These are phyloP conservation scores for Citrus medica DNA, from an alignment of 345 rosid species.

Conservation along the genomic window DNA sequence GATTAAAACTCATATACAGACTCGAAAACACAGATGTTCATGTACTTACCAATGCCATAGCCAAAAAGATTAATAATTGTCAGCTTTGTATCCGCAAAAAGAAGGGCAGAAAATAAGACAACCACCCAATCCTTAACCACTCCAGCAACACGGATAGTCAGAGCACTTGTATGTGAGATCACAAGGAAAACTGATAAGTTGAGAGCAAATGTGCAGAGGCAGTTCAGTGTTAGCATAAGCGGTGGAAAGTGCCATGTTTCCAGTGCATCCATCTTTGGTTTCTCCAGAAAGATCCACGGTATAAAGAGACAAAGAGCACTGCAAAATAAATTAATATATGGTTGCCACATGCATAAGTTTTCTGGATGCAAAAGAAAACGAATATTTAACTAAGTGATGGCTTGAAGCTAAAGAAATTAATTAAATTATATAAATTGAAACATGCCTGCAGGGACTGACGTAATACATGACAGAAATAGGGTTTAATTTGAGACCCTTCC, in stretches of 20 bases:
- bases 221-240: conserved; percentile 66
- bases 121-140: conserved; percentile 99
- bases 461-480: conserved; percentile 93
- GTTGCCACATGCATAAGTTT: neutral
- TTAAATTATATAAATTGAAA: neutral
- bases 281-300: conserved; percentile 97
- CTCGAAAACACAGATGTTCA: neutral
- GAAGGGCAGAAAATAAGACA: conserved; percentile 83
- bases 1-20: neutral
- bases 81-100: conserved; percentile 88
- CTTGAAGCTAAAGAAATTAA: neutral
- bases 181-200: conserved; percentile 96
- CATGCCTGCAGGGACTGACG: conserved; percentile 97
- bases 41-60: conserved; percentile 74
- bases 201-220: conserved; percentile 90
- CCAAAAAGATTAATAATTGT: conserved; percentile 85
- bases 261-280: conserved; percentile 75
- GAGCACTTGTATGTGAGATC: conserved; percentile 96
- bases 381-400: neutral
- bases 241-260: conserved; percentile 76
- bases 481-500: conserved; percentile 89
- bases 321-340: conserved; percentile 24
- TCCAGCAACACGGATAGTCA: conserved; percentile 98
- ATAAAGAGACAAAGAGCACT: conserved; percentile 86
- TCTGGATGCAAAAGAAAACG: conserved; percentile 4